phyloP scores from a whole-genome alignment of 371 early-diverging fungal genomes.

The Rhizopus sp. region DNA sequence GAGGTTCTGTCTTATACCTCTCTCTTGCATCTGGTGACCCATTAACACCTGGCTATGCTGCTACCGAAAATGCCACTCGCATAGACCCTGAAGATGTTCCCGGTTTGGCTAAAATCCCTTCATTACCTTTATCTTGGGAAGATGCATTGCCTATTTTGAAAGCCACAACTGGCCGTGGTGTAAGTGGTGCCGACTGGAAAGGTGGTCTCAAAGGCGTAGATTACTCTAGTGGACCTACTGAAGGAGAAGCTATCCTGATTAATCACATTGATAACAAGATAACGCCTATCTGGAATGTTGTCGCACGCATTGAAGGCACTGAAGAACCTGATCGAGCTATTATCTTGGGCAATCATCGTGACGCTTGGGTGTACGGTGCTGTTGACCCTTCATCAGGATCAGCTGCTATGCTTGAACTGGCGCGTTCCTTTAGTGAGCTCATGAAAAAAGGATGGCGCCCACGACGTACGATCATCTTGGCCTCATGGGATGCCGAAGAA shows the following conservation, averaged over 20 bases:
- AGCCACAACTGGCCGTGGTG: conserved; percentile 54
- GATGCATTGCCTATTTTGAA: conserved; percentile 64
- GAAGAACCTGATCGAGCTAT: conserved; percentile 56
- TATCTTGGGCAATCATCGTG: conserved; percentile 62
- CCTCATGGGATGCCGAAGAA: conserved; percentile 76
- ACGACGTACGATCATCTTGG: conserved; percentile 62
- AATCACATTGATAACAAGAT: conserved; percentile 58
- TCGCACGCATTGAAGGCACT: conserved; percentile 62
- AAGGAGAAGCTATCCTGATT: conserved; percentile 54
- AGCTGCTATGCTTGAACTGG: conserved; percentile 61
- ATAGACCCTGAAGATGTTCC: conserved; percentile 49
- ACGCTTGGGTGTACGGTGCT: conserved; percentile 73
- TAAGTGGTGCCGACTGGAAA: conserved; percentile 39
- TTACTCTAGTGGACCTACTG: conserved; percentile 62
- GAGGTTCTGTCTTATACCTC: conserved; percentile 61
- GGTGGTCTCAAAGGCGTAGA: conserved; percentile 53
- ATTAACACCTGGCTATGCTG: conserved; percentile 65
- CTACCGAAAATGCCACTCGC: conserved; percentile 57
- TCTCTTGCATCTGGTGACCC: conserved; percentile 62
- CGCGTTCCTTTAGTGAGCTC: conserved; percentile 56
- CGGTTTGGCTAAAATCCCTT: conserved; percentile 62
- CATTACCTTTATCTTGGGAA: conserved; percentile 66
- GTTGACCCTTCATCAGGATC: conserved; percentile 71
- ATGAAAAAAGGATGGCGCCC: conserved; percentile 66
- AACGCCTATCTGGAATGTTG: conserved; percentile 68